These are phyloP conservation scores for Cryptococcus amylolentus DNA, from an alignment of 1,284 basidiomycete genomes.

Conservation along the genomic window DNA sequence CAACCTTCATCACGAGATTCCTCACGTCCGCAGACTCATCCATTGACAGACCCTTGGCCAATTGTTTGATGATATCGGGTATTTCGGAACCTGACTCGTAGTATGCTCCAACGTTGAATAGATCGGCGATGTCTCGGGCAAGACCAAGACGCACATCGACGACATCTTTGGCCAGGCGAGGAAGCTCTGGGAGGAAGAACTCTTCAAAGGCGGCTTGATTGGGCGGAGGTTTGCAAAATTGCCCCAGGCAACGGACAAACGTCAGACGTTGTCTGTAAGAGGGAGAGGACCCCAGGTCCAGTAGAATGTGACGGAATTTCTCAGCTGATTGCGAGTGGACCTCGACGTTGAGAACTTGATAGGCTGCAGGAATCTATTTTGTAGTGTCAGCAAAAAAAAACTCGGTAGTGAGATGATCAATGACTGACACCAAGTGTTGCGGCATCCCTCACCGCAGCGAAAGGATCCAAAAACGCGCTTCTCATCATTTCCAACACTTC, in stretches of 20 bases:
- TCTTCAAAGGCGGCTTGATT: slow-evolving; percentile 55
- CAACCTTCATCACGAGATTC: slow-evolving; percentile 29
- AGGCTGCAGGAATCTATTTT: slow-evolving; percentile 57
- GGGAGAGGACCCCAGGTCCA: slow-evolving; percentile 57
- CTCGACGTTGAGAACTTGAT: slow-evolving; percentile 54
- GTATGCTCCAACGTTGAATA: slow-evolving; percentile 39
- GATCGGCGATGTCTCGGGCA: slow-evolving; percentile 52
- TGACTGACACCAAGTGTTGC: slow-evolving; percentile 64
- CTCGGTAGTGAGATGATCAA: not conserved
- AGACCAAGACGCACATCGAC: slow-evolving; percentile 84
- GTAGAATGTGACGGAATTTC: slow-evolving; percentile 56
- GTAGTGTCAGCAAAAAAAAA: slow-evolving; percentile 21
- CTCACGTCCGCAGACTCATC: slow-evolving; percentile 33
- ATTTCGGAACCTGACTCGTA: slow-evolving; percentile 35
- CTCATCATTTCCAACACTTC: slow-evolving; percentile 56
- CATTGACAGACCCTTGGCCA: slow-evolving; percentile 32
- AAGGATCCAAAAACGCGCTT: slow-evolving; percentile 69
- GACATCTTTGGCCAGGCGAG: slow-evolving; percentile 64
- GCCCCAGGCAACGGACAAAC: slow-evolving; percentile 71
- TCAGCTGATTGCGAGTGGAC: slow-evolving; percentile 37
- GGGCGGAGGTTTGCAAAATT: slow-evolving; percentile 55
- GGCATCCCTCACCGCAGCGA: slow-evolving; percentile 78
- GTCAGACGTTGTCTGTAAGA: slow-evolving; percentile 71
- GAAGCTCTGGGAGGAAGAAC: slow-evolving; percentile 60
- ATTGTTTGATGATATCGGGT: slow-evolving; percentile 19